Evolutionary conservation across 2,329 filamentous ascomycete species (phyloP).

Genomic region (Proliferodiscus dingleyae): DNA sequence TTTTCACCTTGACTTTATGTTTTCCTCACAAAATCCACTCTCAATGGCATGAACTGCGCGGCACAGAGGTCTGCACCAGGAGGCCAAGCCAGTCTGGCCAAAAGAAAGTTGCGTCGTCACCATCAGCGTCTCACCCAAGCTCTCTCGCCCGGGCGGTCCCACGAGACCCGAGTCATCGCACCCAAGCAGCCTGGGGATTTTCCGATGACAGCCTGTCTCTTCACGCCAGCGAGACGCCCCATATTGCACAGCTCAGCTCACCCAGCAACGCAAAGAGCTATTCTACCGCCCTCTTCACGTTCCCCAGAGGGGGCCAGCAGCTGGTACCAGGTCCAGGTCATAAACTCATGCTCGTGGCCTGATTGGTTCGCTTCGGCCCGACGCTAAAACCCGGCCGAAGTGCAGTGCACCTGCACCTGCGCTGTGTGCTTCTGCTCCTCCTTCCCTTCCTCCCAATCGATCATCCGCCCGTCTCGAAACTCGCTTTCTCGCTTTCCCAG

Average conservation of each 20-base stretch:
- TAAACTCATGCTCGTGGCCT: background rate
- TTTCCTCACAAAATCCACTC: no score
- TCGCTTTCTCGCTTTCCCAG: no score
- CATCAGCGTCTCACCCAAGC: background rate
- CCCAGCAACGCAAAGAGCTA: no score
- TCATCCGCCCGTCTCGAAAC: no score
- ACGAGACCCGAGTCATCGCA: background rate
- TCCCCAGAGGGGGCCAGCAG: no score
- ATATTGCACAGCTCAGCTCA: no score
- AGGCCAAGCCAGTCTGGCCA: background rate
- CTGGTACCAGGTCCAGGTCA: no score
- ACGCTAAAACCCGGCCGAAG: background rate
- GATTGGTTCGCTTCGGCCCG: conserved; percentile 2
- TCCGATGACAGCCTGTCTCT: background rate
- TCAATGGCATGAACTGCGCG: no score
- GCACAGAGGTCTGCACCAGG: no score
- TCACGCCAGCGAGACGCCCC: no score
- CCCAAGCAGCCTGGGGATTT: background rate
- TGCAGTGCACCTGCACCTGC: background rate
- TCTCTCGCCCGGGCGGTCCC: background rate
- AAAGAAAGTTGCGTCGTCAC: background rate
- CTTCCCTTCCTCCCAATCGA: background rate
- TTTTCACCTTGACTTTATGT: background rate
- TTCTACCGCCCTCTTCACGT: no score
- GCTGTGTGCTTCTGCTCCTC: conserved; percentile 1